Percentiles rank a stretch among this genome's conserved stretches.
Conservation (phyloP, 2,329 filamentous ascomycete genomes). For the Aureobasidium subglaciale region DNA sequence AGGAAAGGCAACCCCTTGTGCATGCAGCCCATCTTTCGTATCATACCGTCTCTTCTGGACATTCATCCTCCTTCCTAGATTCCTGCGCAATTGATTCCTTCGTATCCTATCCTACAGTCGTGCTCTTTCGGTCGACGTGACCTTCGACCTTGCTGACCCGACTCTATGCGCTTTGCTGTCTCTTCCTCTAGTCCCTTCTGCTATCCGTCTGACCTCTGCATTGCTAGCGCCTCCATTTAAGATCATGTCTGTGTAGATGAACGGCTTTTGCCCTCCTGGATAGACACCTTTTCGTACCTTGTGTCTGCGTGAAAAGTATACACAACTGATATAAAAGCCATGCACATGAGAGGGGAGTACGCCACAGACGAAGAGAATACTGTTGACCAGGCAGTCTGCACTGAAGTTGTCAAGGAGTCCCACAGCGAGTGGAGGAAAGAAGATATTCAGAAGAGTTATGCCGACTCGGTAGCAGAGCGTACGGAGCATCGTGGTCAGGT, state of each 20-base stretch:
- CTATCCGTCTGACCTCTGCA: constrained; percentile 26
- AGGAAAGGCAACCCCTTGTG: background rate
- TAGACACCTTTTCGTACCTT: constrained; percentile 32
- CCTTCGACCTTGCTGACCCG: background rate
- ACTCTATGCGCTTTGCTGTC: background rate
- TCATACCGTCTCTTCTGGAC: background rate
- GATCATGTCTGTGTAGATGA: constrained; percentile 32
- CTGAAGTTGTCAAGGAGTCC: constrained; percentile 31
- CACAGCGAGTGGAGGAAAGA: constrained; percentile 35
- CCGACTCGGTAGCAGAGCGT: constrained; percentile 22
- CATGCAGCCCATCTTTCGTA: background rate
- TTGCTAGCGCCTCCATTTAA: constrained; percentile 32
- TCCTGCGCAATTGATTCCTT: background rate
- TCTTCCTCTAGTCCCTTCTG: constrained; percentile 20
- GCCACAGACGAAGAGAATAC: constrained; percentile 34
- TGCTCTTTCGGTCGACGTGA: no score
- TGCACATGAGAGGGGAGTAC: constrained; percentile 36
- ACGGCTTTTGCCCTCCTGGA: constrained; percentile 29
- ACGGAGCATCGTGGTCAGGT: background rate
- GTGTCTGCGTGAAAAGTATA: constrained; percentile 27
- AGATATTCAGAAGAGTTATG: constrained; percentile 33
- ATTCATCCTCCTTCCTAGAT: background rate
- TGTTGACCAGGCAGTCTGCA: constrained; percentile 32
- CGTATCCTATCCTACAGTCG: background rate
- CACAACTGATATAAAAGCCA: constrained; percentile 35